A percentile compares a stretch with the other conserved stretches of the same genome.
Conservation (phyloP, 768 basidiomycete species). For the Boletus subparvulus region DNA sequence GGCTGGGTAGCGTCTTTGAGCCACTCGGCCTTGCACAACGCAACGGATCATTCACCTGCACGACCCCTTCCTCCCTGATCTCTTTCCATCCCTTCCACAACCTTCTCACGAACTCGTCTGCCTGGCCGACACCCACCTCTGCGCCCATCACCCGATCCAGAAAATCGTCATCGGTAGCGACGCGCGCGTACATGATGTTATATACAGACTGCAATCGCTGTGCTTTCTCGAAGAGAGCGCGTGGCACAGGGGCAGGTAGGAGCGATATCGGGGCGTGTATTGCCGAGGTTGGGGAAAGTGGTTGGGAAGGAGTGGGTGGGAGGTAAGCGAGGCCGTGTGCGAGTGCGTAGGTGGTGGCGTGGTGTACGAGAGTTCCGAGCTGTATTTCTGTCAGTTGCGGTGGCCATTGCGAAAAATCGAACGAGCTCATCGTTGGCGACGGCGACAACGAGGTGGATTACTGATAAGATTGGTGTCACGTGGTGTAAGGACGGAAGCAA, state of each 20-base stretch:
- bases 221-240: slow-evolving; percentile 64
- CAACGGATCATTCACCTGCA: slow-evolving; percentile 43
- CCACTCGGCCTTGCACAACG: not conserved
- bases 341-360: slow-evolving; percentile 81
- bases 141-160: slow-evolving; percentile 84
- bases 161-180: slow-evolving; percentile 78
- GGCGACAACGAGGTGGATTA: not conserved
- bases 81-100: slow-evolving; percentile 87
- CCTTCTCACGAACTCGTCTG: slow-evolving; percentile 82
- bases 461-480: not conserved
- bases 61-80: slow-evolving; percentile 61
- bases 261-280: slow-evolving; percentile 91
- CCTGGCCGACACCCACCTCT: slow-evolving; percentile 69
- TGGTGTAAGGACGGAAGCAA: not conserved
- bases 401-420: slow-evolving; percentile 69
- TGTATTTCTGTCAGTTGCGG: slow-evolving; percentile 62
- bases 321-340: slow-evolving; percentile 85
- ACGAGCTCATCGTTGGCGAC: slow-evolving; percentile 28
- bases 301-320: slow-evolving; percentile 46
- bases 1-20: slow-evolving; percentile 45
- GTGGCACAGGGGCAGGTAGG: slow-evolving; percentile 85
- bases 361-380: slow-evolving; percentile 54
- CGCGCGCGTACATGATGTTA: slow-evolving; percentile 81
- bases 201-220: slow-evolving; percentile 70
- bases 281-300: slow-evolving; percentile 62